These are phyloP conservation scores for Tripterygium wilfordii DNA, from an alignment of 177 flowering plant genomes.

Conservation along the genomic window DNA sequence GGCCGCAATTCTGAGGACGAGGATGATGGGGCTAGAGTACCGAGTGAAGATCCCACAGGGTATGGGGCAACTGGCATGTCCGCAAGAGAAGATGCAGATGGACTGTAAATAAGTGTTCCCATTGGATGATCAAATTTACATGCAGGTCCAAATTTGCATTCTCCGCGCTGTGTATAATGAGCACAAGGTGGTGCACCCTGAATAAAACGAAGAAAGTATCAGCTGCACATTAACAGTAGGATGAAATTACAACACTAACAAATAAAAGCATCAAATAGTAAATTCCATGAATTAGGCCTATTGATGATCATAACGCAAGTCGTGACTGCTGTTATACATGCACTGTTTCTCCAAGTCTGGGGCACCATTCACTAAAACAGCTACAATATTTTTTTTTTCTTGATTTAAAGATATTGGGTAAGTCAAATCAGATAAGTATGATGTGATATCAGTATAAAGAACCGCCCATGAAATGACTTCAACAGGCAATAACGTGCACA, in stretches of 20 bases:
- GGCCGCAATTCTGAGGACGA: slow-evolving; percentile 76
- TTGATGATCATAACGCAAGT: no score
- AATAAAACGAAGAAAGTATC: slow-evolving; percentile 1
- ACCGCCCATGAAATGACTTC: no score
- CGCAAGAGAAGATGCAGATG: slow-evolving; percentile 91
- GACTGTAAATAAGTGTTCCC: slow-evolving; percentile 72
- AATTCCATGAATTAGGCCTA: no score
- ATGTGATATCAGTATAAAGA: no score
- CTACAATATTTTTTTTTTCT: no score
- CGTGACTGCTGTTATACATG: no score
- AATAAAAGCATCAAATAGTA: no score
- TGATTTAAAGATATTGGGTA: no score
- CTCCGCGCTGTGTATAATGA: slow-evolving; percentile 63
- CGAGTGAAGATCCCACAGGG: slow-evolving; percentile 74
- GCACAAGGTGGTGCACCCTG: slow-evolving; percentile 78
- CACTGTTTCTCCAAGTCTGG: no score
- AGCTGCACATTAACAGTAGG: not conserved
- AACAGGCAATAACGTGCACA: no score
- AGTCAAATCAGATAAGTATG: no score
- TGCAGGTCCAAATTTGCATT: slow-evolving; percentile 80
- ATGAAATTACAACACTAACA: not conserved
- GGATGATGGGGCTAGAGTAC: slow-evolving; percentile 81
- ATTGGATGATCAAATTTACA: slow-evolving; percentile 93
- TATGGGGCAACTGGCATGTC: slow-evolving; percentile 95
- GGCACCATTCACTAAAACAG: no score